Evolutionary conservation across 2,329 filamentous ascomycete genomes (phyloP), one percentile per base, ranked within the genome.

Genomic region (Fusarium pseudonygamai): DNA sequence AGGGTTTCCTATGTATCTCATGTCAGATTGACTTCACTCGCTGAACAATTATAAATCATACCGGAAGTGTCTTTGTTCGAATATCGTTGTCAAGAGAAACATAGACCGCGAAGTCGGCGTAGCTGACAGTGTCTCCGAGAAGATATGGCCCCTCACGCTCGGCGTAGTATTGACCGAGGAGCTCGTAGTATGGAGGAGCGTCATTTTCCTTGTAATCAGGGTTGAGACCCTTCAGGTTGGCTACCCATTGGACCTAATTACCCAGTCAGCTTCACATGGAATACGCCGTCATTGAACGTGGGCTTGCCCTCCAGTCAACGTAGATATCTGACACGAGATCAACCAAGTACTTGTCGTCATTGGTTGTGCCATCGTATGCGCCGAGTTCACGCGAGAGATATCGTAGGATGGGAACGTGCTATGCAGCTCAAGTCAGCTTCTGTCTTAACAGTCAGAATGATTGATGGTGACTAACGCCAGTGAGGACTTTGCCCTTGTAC

Each of bases 61-160:
- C 82, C 24, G 80, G 79, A 11, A 82, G 69, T 16, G 80, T 76
- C 15, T 78, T 79, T 39, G 78, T 82, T 40, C 73, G 69, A 30
- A 72, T 61, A 42, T 84, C 80, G 32, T 84, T 83, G 50, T 84
- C 81, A 34, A 84, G 78, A 6, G 81, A 81, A 56, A 83, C 80
- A 62, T 80, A 84, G 5, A 84, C 72, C 0, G 80, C 81, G 65
- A 84, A 84, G 45, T 84, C 83, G 20, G 75, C 79, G 42, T 84
- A 84, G 9, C 79, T 82, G 56, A 83, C 62, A 32, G 70, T 77
- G 10, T 82, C 72, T 3, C 83, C 82, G 1, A 84, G 69, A 7
- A 84, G 78, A 55, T 79, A 84, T 2, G 83, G 82, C 0, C 82
- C 82, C 0, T 62, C 61, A 1, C 55, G 60, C 3, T 81, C 73